Conservation (phyloP, 2,329 filamentous ascomycete species). For the Fusarium clavum region DNA sequence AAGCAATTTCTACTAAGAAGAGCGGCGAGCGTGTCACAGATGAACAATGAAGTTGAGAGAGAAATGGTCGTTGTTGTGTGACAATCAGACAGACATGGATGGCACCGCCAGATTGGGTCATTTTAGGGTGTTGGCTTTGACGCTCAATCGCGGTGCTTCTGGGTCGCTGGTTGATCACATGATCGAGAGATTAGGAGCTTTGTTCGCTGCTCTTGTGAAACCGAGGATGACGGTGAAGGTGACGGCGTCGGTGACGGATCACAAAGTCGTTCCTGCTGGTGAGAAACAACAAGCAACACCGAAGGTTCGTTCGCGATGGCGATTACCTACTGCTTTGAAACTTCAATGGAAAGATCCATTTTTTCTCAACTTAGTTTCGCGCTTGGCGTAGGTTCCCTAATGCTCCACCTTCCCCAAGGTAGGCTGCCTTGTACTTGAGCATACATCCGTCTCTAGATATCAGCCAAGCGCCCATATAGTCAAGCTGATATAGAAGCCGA, state of each 20-base stretch:
- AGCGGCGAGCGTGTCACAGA: slow-evolving; percentile 15
- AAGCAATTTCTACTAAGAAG: slow-evolving; percentile 9
- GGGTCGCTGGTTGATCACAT: slow-evolving; percentile 42
- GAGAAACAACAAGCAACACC: slow-evolving; percentile 16
- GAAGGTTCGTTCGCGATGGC: slow-evolving; percentile 16
- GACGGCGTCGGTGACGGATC: slow-evolving; percentile 31
- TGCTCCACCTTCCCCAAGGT: slow-evolving; percentile 23
- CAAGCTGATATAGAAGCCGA: slow-evolving; percentile 14
- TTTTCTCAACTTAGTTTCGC: slow-evolving; percentile 20
- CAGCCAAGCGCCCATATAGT: slow-evolving; percentile 1
- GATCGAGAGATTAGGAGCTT: slow-evolving; percentile 32
- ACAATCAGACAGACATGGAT: slow-evolving; percentile 32
- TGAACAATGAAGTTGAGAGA: slow-evolving; percentile 10
- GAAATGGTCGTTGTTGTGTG: slow-evolving; percentile 33
- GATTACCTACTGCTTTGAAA: slow-evolving; percentile 9
- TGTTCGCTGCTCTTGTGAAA: slow-evolving; percentile 29
- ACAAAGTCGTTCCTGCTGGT: slow-evolving; percentile 22
- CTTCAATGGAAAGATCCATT: slow-evolving; percentile 15
- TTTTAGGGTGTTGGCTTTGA: slow-evolving; percentile 28
- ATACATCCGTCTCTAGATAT: neutral
- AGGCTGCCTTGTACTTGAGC: slow-evolving; percentile 8
- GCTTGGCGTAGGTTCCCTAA: slow-evolving; percentile 19
- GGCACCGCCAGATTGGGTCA: slow-evolving; percentile 36
- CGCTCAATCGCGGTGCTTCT: slow-evolving; percentile 11
- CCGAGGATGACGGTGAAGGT: slow-evolving; percentile 26